phyloP scores from a whole-genome alignment of 352 stramenopile genomes.

The Elongisporangium prolatum region DNA sequence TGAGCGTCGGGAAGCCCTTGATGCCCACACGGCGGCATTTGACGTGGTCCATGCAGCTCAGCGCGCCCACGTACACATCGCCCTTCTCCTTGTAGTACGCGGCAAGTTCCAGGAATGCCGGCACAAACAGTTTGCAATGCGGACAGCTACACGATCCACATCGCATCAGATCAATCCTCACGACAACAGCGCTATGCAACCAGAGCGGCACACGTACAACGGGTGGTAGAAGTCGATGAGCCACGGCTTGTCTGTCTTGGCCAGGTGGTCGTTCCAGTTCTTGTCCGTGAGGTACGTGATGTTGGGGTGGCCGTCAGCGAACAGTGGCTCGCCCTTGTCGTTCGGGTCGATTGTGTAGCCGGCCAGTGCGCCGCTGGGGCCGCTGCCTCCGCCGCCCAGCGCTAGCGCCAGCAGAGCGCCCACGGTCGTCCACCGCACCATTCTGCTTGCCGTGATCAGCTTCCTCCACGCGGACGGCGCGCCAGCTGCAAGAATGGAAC shows the following conservation, averaged over 20 bases:
- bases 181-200: no score
- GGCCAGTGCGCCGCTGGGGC: slow-evolving; percentile 7
- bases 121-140: slow-evolving; percentile 78
- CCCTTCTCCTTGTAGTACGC: slow-evolving; percentile 71
- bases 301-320: slow-evolving; percentile 76
- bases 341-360: slow-evolving; percentile 51
- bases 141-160: slow-evolving; percentile 42
- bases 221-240: slow-evolving; percentile 85
- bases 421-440: background rate
- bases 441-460: background rate
- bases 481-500: background rate
- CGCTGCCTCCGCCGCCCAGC: background rate
- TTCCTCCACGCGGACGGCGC: background rate
- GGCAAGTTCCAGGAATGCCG: slow-evolving; percentile 52
- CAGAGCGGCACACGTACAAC: slow-evolving; percentile 74
- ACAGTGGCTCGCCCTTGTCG: slow-evolving; percentile 72
- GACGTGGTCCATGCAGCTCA: slow-evolving; percentile 86
- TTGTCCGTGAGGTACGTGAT: slow-evolving; percentile 84
- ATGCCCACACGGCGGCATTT: slow-evolving; percentile 74
- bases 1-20: slow-evolving; percentile 79
- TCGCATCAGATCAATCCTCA: background rate
- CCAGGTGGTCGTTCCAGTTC: slow-evolving; percentile 73
- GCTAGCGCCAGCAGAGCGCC: slow-evolving; percentile 11
- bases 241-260: slow-evolving; percentile 75
- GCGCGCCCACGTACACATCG: slow-evolving; percentile 63